Percentiles rank a stretch among this genome's conserved stretches.
These are phyloP conservation scores for Aaosphaeria arxii DNA, from an alignment of 2,329 filamentous ascomycete species.

Conservation along the genomic window DNA sequence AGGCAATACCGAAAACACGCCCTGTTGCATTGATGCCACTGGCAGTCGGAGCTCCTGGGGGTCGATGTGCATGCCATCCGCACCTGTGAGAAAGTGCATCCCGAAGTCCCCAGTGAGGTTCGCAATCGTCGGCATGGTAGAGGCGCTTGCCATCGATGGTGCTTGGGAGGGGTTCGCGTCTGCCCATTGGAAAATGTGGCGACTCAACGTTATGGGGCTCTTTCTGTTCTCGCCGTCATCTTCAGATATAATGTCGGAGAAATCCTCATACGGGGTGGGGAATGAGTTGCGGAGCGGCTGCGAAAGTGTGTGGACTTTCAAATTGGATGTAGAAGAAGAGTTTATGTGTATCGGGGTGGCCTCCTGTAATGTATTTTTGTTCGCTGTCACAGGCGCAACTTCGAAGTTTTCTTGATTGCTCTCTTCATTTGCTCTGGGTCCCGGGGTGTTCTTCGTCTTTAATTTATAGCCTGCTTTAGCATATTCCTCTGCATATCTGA, in stretches of 20 bases:
- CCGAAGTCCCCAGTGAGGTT: slow-evolving; percentile 1
- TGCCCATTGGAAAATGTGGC: slow-evolving; percentile 39
- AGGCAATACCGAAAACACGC: not conserved
- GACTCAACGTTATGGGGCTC: slow-evolving; percentile 33
- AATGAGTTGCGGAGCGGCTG: slow-evolving; percentile 16
- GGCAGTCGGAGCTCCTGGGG: slow-evolving; percentile 1
- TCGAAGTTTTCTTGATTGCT: not conserved
- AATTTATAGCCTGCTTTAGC: slow-evolving; percentile 45
- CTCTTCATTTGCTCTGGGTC: slow-evolving; percentile 12
- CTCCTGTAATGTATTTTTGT: not conserved
- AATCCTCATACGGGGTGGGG: slow-evolving; percentile 15
- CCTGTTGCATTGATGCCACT: slow-evolving; percentile 22
- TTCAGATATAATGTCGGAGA: slow-evolving; percentile 14
- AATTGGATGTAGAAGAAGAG: slow-evolving; percentile 2
- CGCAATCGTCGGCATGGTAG: not conserved
- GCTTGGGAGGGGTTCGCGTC: slow-evolving; percentile 26
- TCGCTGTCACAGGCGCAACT: not conserved
- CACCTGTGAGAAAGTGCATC: slow-evolving; percentile 10
- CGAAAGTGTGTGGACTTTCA: slow-evolving; percentile 7
- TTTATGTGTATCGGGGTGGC: not conserved
- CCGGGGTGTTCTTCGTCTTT: slow-evolving; percentile 26
- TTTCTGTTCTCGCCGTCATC: slow-evolving; percentile 19
- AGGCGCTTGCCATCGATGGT: not conserved
- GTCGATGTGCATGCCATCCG: slow-evolving; percentile 26
- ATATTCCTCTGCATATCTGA: slow-evolving; percentile 57